Conservation (phyloP, 305 asterid species). For the Solanum hybrid region DNA sequence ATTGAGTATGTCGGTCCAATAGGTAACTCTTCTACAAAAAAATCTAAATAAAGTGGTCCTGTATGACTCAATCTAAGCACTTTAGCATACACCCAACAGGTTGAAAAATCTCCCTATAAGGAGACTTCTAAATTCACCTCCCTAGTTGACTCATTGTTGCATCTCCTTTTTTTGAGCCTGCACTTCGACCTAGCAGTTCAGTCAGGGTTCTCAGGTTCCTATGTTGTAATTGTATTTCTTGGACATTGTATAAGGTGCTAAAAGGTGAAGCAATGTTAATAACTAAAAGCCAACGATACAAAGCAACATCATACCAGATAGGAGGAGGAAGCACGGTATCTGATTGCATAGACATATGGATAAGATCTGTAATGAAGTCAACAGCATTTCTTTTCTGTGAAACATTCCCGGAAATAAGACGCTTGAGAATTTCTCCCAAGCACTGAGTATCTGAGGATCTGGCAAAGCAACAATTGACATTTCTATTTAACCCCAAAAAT, state of each 20-base stretch:
- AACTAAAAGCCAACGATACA: background rate
- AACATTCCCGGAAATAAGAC: slow-evolving; percentile 35
- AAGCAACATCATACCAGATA: slow-evolving; percentile 38
- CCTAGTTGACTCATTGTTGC: background rate
- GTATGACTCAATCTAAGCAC: background rate
- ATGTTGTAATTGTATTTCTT: background rate
- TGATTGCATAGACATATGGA: slow-evolving; percentile 45
- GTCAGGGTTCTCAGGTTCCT: background rate
- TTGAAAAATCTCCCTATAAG: background rate
- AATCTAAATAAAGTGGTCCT: background rate
- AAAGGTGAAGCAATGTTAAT: background rate
- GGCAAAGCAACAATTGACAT: slow-evolving; percentile 19
- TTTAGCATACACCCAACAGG: background rate
- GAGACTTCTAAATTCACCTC: background rate
- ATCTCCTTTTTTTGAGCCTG: background rate
- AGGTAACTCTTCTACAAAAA: background rate
- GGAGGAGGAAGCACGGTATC: slow-evolving; percentile 35
- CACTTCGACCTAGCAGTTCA: background rate
- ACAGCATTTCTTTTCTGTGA: slow-evolving; percentile 71
- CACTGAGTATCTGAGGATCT: slow-evolving; percentile 58
- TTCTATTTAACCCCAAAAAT: slow-evolving; percentile 11
- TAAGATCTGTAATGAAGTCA: slow-evolving; percentile 59
- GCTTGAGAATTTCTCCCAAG: slow-evolving; percentile 57
- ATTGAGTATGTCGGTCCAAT: background rate
- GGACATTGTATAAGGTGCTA: background rate